phyloP scores from a whole-genome alignment of 495 filamentous ascomycete species.

The Podospora sp. region DNA sequence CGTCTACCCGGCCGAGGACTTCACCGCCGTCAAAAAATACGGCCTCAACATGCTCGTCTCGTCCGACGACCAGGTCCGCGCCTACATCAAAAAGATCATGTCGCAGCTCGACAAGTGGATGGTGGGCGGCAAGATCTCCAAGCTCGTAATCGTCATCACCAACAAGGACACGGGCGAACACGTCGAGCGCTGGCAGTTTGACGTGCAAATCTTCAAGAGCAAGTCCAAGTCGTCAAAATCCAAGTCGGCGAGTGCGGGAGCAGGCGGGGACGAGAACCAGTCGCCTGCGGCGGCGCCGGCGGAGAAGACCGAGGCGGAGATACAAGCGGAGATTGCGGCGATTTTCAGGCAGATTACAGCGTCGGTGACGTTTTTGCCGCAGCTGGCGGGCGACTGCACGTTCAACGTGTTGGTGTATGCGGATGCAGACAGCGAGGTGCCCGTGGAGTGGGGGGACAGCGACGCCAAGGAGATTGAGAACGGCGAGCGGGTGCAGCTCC shows the following conservation, averaged over 20 bases:
- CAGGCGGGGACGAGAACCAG: slow-evolving; percentile 45
- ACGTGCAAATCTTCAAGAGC: slow-evolving; percentile 74
- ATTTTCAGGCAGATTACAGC: slow-evolving; percentile 98
- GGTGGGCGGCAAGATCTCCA: slow-evolving; percentile 91
- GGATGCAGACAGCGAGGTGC: slow-evolving; percentile 93
- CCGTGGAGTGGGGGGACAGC: slow-evolving; percentile 97
- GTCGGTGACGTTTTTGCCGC: slow-evolving; percentile 93
- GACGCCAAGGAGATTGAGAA: slow-evolving; percentile 97
- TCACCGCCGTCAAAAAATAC: slow-evolving; percentile 98
- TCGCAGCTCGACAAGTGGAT: slow-evolving; percentile 95
- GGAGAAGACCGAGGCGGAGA: slow-evolving; percentile 87
- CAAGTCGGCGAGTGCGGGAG: slow-evolving; percentile 33
- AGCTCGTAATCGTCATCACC: slow-evolving; percentile 93
- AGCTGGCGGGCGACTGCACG: slow-evolving; percentile 89
- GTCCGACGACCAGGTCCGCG: slow-evolving; percentile 95
- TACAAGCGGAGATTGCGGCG: slow-evolving; percentile 90
- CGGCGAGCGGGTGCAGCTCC: slow-evolving; percentile 91
- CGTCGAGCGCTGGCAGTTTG: slow-evolving; percentile 97
- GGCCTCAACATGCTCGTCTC: slow-evolving; percentile 98
- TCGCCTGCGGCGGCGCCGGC: slow-evolving; percentile 31
- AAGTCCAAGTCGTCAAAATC: slow-evolving; percentile 47
- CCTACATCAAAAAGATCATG: slow-evolving; percentile 99
- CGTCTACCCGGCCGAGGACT: slow-evolving; percentile 97
- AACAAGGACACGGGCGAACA: slow-evolving; percentile 95
- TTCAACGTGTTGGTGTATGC: slow-evolving; percentile 99